Base-by-base conservation (phyloP, 768 basidiomycete species). In the Russula dissimulans region DNA sequence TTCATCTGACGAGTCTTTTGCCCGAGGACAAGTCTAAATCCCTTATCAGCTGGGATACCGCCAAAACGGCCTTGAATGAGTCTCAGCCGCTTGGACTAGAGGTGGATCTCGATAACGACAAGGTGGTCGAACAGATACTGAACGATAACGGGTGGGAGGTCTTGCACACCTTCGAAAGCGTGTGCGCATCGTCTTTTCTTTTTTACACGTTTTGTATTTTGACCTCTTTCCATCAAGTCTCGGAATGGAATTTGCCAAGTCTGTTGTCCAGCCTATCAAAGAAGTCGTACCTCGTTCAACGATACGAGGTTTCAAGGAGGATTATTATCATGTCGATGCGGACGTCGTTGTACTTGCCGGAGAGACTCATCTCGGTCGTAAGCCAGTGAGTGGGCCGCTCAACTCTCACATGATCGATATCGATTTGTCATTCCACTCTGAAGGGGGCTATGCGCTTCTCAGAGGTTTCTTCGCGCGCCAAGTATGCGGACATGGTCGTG, bases 291-390 rank as follows among this genome's bases (percentile, higher is more conserved):
- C 70, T 12, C 71, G 70, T 32, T 65, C 68, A 41, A 68, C 70
- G 0, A 70, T 79, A 61, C 71, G 72, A 15, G 78, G 77, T 17
- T 73, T 72, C 49, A 62, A 66, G 31, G 78, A 78, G 26, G 77
- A 79, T 59, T 79, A 71, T 46, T 61, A 65, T 49, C 55, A 66
- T 22, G 51, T 70, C 45, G 62, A 69, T 3, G 69, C 72, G 34
- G 75, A 78, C 54, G 73, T 78, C 29, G 63, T 78, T 18, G 57
- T 75, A 17, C 71, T 79, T 50, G 2, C 66, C 45, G 77, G 77
- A 26, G 74, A 77, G 63, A 71, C 70, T 6, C 77, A 77, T 56
- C 63, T 72, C 7, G 50, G 64, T 12, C 72, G 75, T 51, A 78
- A 78, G 60, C 76, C 77, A 4, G 76, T 68, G 41, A 57, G 67